These are phyloP conservation scores for Pseudisothecium myosuroides DNA, from an alignment of 225 moss, liverwort and hornwort genomes.

Conservation along the genomic window DNA sequence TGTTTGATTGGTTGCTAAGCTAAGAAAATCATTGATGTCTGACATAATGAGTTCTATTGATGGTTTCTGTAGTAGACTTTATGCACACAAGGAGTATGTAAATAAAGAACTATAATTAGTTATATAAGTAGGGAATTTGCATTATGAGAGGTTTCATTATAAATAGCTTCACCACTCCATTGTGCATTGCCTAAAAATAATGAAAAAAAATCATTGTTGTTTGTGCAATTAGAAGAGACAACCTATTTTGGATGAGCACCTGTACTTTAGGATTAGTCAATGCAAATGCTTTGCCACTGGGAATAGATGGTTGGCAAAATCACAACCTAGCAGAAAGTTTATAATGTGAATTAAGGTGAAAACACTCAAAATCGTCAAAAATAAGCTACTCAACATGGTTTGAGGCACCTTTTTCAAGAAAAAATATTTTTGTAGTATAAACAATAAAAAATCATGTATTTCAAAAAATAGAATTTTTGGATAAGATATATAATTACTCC, in stretches of 20 bases:
- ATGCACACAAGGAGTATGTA: too few relatives aligned
- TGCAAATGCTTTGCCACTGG: too few relatives aligned
- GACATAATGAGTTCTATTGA: too few relatives aligned
- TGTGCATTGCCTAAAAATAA: neutral
- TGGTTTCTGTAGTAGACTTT: too few relatives aligned
- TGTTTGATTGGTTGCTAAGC: too few relatives aligned
- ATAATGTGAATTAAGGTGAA: neutral
- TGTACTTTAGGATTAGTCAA: neutral
- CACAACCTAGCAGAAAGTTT: rapidly evolving
- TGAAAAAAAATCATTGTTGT: rapidly evolving
- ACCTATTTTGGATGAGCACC: neutral
- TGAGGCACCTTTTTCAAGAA: neutral
- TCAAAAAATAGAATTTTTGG: too few relatives aligned
- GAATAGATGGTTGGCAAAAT: neutral
- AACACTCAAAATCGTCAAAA: neutral
- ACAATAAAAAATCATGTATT: neutral
- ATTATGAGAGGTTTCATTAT: too few relatives aligned
- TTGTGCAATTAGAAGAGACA: neutral
- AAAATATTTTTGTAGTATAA: neutral
- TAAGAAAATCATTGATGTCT: too few relatives aligned
- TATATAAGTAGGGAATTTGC: too few relatives aligned
- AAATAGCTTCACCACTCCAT: neutral
- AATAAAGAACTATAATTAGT: too few relatives aligned
- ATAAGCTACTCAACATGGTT: neutral
- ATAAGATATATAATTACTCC: neutral